These are phyloP conservation scores for Neodidymelliopsis sp. DNA, from an alignment of 2,329 filamentous ascomycete genomes.

Conservation along the genomic window DNA sequence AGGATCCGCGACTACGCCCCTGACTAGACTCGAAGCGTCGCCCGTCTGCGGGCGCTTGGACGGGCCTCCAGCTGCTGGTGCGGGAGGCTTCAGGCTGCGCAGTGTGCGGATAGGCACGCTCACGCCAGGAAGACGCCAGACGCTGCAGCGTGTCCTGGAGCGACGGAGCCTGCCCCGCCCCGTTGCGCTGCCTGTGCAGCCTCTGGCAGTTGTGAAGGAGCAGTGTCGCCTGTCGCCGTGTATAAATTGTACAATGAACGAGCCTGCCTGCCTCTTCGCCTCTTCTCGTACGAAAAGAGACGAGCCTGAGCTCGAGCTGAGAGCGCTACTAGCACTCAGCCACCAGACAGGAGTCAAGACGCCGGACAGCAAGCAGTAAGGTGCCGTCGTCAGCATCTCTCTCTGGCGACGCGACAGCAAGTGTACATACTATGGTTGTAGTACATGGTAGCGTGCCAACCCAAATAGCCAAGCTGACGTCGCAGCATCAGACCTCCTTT, in stretches of 20 bases:
- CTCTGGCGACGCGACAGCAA: too few relatives aligned
- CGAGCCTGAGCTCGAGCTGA: slow-evolving; percentile 7
- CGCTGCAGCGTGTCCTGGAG: slow-evolving; percentile 11
- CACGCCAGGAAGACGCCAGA: slow-evolving; percentile 16
- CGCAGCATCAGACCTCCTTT: not conserved
- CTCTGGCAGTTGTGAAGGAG: not conserved
- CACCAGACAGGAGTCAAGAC: slow-evolving; percentile 9
- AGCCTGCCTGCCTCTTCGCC: too few relatives aligned
- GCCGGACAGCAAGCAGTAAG: slow-evolving; percentile 1
- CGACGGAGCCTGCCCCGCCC: slow-evolving; percentile 6
- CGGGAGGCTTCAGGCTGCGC: slow-evolving; percentile 12
- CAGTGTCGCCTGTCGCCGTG: too few relatives aligned
- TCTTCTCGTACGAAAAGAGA: slow-evolving; percentile 3
- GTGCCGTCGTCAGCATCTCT: slow-evolving; percentile 2
- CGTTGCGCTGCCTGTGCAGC: slow-evolving; percentile 2
- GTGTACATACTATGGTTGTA: too few relatives aligned
- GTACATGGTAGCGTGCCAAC: too few relatives aligned
- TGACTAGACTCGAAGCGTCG: slow-evolving; percentile 33
- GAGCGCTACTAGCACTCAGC: slow-evolving; percentile 4
- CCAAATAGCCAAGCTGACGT: too few relatives aligned
- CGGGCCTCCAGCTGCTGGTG: slow-evolving; percentile 14
- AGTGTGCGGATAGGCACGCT: too few relatives aligned
- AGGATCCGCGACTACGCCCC: slow-evolving; percentile 34
- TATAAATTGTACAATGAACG: too few relatives aligned
- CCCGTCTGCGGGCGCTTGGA: slow-evolving; percentile 15